These are phyloP conservation scores for Mangifera indica DNA, from an alignment of 345 rosid species.

Conservation along the genomic window DNA sequence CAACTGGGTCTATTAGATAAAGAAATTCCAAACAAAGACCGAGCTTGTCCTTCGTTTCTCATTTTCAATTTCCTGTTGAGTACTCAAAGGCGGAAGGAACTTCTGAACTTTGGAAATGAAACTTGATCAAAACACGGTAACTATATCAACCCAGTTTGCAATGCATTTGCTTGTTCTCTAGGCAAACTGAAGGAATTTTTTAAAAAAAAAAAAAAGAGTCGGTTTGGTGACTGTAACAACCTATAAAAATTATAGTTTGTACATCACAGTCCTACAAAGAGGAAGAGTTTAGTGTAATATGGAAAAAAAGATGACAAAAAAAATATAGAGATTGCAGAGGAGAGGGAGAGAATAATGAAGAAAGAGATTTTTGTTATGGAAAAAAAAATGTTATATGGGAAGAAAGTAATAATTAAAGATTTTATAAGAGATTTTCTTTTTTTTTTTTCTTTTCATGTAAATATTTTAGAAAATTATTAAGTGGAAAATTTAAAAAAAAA, in stretches of 20 bases:
- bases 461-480: too few species aligned
- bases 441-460: too few species aligned
- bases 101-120: not conserved
- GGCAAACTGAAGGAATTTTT: not conserved
- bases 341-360: not conserved
- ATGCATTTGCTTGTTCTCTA: conserved; percentile 19
- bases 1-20: conserved; percentile 55
- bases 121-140: not conserved
- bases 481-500: too few species aligned
- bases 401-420: not conserved
- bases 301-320: too few species aligned
- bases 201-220: not conserved
- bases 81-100: not conserved
- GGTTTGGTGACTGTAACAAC: conserved; percentile 9
- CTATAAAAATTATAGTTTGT: not conserved
- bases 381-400: not conserved
- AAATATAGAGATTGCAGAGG: not conserved
- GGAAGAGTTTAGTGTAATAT: too few species aligned
- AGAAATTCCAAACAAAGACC: conserved; percentile 64
- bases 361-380: too few species aligned
- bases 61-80: conserved; percentile 24
- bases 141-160: not conserved
- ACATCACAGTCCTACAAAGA: not conserved
- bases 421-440: not conserved
- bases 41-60: conserved; percentile 53